These are phyloP conservation scores for Multifurca ochricompacta DNA, from an alignment of 768 basidiomycete species.

Conservation along the genomic window DNA sequence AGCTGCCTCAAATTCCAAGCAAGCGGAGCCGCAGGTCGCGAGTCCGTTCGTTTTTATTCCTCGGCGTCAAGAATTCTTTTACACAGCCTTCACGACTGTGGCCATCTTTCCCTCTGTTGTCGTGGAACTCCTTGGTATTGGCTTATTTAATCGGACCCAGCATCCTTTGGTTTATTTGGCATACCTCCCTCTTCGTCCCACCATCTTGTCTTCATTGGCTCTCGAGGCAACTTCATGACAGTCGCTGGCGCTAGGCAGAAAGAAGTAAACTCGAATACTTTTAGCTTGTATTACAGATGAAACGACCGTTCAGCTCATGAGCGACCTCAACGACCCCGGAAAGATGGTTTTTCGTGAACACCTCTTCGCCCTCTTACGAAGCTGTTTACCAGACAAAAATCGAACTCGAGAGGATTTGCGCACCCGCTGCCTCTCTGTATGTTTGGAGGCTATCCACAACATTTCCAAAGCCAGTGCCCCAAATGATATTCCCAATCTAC, in stretches of 20 bases:
- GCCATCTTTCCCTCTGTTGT: too few relatives aligned
- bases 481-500: too few relatives aligned
- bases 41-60: too few relatives aligned
- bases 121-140: too few relatives aligned
- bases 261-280: neutral
- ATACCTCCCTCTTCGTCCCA: too few relatives aligned
- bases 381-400: neutral
- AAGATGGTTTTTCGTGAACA: neutral
- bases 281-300: neutral
- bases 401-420: neutral
- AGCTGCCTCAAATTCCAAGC: conserved; percentile 20
- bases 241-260: neutral
- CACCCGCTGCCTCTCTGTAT: neutral
- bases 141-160: too few relatives aligned
- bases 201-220: too few relatives aligned
- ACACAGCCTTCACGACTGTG: too few relatives aligned
- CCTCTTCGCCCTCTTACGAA: neutral
- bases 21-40: too few relatives aligned
- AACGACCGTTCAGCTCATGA: neutral
- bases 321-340: neutral
- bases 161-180: too few relatives aligned
- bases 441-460: neutral
- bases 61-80: too few relatives aligned
- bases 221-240: neutral
- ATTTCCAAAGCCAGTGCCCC: neutral